Percentiles rank a stretch among this genome's conserved stretches.
phyloP scores from a whole-genome alignment of 192 early-diverging fungal genomes.

The Podila horticola region DNA sequence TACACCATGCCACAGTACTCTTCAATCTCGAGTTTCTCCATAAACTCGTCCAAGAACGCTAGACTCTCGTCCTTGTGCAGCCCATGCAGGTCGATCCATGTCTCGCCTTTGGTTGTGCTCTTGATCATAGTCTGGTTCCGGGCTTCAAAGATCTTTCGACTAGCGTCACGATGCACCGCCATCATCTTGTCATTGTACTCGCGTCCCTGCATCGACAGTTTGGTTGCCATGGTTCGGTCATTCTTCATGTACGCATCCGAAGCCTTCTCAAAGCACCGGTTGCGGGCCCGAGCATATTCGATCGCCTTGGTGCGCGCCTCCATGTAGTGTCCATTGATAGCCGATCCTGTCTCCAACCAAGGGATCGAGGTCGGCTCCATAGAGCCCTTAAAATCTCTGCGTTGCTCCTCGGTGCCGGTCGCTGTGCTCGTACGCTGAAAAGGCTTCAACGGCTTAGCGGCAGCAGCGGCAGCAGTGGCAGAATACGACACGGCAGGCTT shows the following conservation, averaged over 20 bases:
- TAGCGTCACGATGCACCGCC: slow-evolving; percentile 56
- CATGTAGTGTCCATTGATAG: slow-evolving; percentile 49
- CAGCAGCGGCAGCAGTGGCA: slow-evolving; percentile 49
- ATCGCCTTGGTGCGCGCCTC: slow-evolving; percentile 58
- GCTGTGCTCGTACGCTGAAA: slow-evolving; percentile 10
- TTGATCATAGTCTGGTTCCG: slow-evolving; percentile 46
- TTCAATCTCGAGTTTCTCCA: slow-evolving; percentile 48
- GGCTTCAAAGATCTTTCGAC: slow-evolving; percentile 58
- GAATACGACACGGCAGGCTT: slow-evolving; percentile 20
- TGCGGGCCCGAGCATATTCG: slow-evolving; percentile 55
- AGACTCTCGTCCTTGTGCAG: slow-evolving; percentile 62
- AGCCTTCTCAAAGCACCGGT: slow-evolving; percentile 58
- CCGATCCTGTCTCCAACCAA: slow-evolving; percentile 60
- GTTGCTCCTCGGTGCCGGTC: slow-evolving; percentile 6
- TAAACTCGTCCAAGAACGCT: slow-evolving; percentile 52
- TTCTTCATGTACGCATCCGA: slow-evolving; percentile 55
- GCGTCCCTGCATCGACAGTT: slow-evolving; percentile 55
- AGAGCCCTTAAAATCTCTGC: slow-evolving; percentile 10
- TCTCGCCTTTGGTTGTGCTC: slow-evolving; percentile 33
- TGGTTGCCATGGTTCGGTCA: slow-evolving; percentile 54
- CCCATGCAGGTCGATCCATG: slow-evolving; percentile 65
- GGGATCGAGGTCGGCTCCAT: slow-evolving; percentile 47
- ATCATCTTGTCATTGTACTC: slow-evolving; percentile 61
- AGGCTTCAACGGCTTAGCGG: slow-evolving; percentile 45
- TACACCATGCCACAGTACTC: slow-evolving; percentile 56